Base-by-base conservation (phyloP, 805 yeast genomes). In the Zygoascus ofunaensis region DNA sequence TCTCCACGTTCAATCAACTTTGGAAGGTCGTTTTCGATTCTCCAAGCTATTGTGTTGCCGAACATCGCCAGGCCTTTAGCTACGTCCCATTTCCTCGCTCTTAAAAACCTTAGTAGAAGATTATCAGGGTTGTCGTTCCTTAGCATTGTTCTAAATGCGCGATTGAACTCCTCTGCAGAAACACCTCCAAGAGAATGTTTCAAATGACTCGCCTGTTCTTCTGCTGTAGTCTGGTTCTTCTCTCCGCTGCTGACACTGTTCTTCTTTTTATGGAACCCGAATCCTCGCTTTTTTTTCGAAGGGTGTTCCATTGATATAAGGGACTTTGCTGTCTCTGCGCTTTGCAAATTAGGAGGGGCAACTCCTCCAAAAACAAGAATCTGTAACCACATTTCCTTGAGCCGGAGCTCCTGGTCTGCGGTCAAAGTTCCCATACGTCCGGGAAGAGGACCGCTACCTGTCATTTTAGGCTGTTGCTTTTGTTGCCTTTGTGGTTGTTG, bases 81-180 rank as follows among this genome's bases (percentile, higher is more conserved):
- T 19, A 79, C 70, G 51, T 82, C 77, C 80, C 87, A 87, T 64
- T 87, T 87, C 64, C 96, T 79, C 33, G 96, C 96, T 54, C 95
- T 73, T 21, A 85, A 64, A 56, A 82, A 89, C 55, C 94, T 74
- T 56, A 89, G 69, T 24, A 86, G 41, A 52, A 80, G 63, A 55
- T 83, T 81, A 62, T 92, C 99, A 2, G 94, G 83, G 39, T 80
- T 71, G 60, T 90, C 97, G 35, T 78, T 73, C 64, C 90, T 79
- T 41, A 78, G 56, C 70, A 79, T 70, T 36, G 66, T 59, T 81
- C 82, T 76, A 57, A 79, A 70, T 50, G 73, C 71, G 5, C 61
- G 61, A 49, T 76, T 74, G 5, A 79, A 56, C 18, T 69, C 70
- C 19, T 69, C 70, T 0, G 81, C 74, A 20, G 77, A 70, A 47